Percentiles rank a stretch among this genome's conserved stretches.
phyloP scores from a whole-genome alignment of 1,284 basidiomycete genomes.

The Melampsora larici-populina region DNA sequence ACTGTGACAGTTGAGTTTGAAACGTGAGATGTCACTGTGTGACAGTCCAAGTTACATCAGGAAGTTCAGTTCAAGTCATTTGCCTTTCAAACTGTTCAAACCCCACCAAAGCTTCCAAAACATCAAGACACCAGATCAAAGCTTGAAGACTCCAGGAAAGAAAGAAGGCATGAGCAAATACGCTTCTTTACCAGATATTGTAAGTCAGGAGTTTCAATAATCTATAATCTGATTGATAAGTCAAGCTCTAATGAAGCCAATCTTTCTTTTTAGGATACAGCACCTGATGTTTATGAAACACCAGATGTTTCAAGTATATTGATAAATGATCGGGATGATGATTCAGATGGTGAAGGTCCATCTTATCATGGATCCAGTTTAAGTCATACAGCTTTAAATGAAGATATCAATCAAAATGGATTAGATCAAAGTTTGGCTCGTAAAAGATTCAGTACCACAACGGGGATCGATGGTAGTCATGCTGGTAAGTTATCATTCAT shows the following conservation, averaged over 20 bases:
- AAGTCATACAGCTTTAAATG: neutral
- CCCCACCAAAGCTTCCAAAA: too few species aligned
- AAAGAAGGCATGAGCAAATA: slow-evolving; percentile 62
- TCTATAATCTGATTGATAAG: neutral
- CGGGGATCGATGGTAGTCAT: slow-evolving; percentile 24
- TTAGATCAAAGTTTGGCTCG: slow-evolving; percentile 26
- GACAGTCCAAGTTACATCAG: too few species aligned
- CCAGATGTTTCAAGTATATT: slow-evolving; percentile 66
- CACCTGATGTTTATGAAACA: slow-evolving; percentile 87
- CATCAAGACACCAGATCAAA: too few species aligned
- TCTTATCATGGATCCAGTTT: slow-evolving; percentile 1
- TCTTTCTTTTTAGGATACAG: slow-evolving; percentile 66
- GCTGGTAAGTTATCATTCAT: slow-evolving; percentile 19
- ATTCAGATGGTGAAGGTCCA: slow-evolving; percentile 27
- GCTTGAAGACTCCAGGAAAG: neutral
- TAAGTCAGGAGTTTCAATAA: slow-evolving; percentile 56
- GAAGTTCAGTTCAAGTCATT: too few species aligned
- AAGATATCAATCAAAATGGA: slow-evolving; percentile 29
- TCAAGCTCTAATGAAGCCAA: neutral
- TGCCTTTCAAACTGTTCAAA: too few species aligned
- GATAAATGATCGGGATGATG: slow-evolving; percentile 34
- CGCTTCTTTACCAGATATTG: slow-evolving; percentile 82
- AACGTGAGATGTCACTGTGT: too few species aligned
- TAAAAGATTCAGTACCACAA: slow-evolving; percentile 23
- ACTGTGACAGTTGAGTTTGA: too few species aligned